Evolutionary conservation across 345 rosid species (phyloP), one percentile per base, ranked within the genome.

Genomic region (Eucalyptus erythrocorys): DNA sequence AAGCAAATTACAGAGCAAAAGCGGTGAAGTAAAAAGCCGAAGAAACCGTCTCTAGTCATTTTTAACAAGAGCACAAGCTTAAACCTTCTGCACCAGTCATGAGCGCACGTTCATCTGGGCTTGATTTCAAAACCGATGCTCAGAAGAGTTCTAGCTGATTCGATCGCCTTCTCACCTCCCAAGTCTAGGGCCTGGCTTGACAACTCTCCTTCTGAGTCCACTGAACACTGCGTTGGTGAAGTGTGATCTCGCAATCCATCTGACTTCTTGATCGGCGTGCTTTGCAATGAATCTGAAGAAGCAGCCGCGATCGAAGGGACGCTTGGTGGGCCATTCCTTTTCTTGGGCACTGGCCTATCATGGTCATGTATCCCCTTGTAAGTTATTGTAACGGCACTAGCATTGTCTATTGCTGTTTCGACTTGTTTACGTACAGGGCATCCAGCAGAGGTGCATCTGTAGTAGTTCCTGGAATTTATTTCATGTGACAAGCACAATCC

Each of bases 101-200:
- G 9, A n/a, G 40, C 76, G 8, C 0, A 5, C 27, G 16, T 47
- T 96, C 94, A 95, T 91, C 97, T 94, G 86, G 96, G 98, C 94
- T 97, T 98, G 92, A 96, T 95, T 94, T 98, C 98, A 86, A 96
- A 95, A 84, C 99, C 99, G 51, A 98, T 95, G 92, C 99, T 96
- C 85, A 97, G 91, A 92, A 98, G 96, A 45, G 98, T 97, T 90
- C 97, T 94, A 87, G 99, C 97, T 53, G 99, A 98, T 94, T 98
- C 99, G 48, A 98, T 95, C 34, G 95, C 97, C 91, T 94, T 96
- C 92, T 95, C 97, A 21, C 95, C 97, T 90, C 98, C 96, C 81
- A 92, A 91, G 79, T 95, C 99, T 89, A 93, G 68, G 71, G 95
- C 90, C 90, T 95, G 96, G 71, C 95, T 90, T 19, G 92, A 92